Evolutionary conservation across 78 protist species (phyloP), one percentile per base, ranked within the genome.

Genomic region (Dictyostelium discoideum): DNA sequence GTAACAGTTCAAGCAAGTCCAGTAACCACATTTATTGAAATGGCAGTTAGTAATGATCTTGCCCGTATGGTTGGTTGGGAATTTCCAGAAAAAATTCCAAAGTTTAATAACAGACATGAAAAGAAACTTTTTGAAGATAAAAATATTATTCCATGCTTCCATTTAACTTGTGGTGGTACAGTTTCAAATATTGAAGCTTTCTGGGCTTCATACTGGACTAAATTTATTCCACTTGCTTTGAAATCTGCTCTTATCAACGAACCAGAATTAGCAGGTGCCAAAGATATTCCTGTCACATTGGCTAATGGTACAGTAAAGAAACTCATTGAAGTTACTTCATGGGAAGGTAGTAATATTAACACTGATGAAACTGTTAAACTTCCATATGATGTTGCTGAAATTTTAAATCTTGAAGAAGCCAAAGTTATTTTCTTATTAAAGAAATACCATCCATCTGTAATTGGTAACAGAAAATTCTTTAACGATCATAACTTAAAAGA

Each of bases 1-100:
- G 92, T 86, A 3, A 86, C 92, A 16, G 42, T 86, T 6, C 92
- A 86, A 86, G 92, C 92, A 26, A 57, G 78, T 57, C 92, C 92
- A 86, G 84, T 77, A 16, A 86, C 92, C 0, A 86, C 85, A 26
- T 86, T 29, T 37, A 39, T 86, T 57, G 92, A 77, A 57, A 77
- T 77, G 92, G 48, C 78, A 44, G 92, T 85, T 26, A 72, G 84
- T 50, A 86, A 77, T 40, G 92, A 86, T 77, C 42, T 86, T 5
- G 60, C 65, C n/a, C 72, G 92, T 57, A 86, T 86, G 92, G 92
- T 77, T 76, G 92, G 92, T 39, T 86, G 50, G 50, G 84, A 79
- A 39, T 86, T 86, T 60, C 92, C 92, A 79, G 29, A 42, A 3
- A 40, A 6, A 4, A 18, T n/a, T 0, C 83, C 92, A 69, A 26